Evolutionary conservation across 176 grass and related monocot genomes (phyloP).

Genomic region (Canna indica): DNA sequence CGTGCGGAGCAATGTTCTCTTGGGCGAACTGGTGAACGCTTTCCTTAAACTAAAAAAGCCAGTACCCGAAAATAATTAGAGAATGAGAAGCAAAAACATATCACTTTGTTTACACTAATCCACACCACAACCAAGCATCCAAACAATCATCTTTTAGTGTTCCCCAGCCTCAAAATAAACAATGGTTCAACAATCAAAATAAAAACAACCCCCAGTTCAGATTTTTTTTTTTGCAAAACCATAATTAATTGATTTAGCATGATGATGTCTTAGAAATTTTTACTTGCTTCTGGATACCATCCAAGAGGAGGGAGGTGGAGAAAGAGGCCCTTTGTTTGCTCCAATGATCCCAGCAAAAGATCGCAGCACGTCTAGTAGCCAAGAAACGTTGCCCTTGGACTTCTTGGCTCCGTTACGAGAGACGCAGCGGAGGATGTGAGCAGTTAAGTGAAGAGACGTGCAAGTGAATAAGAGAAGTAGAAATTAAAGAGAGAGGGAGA

Average conservation of each 20-base stretch:
- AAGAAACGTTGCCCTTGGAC: constrained; percentile 28
- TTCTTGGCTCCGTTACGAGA: too few species aligned
- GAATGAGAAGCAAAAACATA: not conserved
- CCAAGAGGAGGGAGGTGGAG: constrained; percentile 80
- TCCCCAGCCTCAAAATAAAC: not conserved
- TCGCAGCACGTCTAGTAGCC: constrained; percentile 36
- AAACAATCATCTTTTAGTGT: not conserved
- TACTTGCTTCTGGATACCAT: constrained; percentile 91
- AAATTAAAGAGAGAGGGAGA: too few species aligned
- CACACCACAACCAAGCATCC: not conserved
- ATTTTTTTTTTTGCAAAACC: not conserved
- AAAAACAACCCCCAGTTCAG: too few species aligned
- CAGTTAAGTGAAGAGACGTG: too few species aligned
- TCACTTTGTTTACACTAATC: not conserved
- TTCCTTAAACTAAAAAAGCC: constrained; percentile 66
- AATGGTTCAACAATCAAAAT: not conserved
- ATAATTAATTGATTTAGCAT: not conserved
- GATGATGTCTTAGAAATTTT: not conserved
- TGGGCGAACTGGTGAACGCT: constrained; percentile 79
- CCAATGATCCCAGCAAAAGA: not conserved
- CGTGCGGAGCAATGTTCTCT: constrained; percentile 82
- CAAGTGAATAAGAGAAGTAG: too few species aligned
- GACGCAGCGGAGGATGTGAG: too few species aligned
- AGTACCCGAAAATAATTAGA: not conserved
- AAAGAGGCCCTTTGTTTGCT: constrained; percentile 25